Evolutionary conservation across 1,139 yeast species (phyloP).

Genomic region (Debaryomyces nepalensis): DNA sequence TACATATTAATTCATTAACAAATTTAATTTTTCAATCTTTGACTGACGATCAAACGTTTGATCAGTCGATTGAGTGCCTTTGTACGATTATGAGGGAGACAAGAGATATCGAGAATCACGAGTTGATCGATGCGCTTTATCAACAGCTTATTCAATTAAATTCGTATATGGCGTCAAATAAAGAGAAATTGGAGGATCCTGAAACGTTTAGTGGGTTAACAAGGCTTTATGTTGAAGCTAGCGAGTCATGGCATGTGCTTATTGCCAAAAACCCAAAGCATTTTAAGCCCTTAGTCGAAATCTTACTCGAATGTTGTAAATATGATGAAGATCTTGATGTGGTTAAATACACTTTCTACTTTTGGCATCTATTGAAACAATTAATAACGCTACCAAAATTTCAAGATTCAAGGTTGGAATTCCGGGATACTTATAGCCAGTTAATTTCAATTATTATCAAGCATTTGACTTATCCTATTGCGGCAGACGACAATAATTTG

Average conservation of each 20-base stretch:
- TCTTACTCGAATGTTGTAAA: constrained; percentile 63
- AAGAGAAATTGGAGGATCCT: constrained; percentile 58
- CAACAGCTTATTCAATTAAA: constrained; percentile 67
- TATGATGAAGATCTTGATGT: constrained; percentile 84
- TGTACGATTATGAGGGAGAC: constrained; percentile 82
- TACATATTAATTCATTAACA: constrained; percentile 65
- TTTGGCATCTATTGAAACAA: constrained; percentile 86
- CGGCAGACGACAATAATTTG: constrained; percentile 40
- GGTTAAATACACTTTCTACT: constrained; percentile 87
- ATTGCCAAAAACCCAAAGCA: constrained; percentile 74
- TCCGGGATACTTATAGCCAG: constrained; percentile 63
- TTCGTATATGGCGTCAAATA: constrained; percentile 44
- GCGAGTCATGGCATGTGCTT: constrained; percentile 92
- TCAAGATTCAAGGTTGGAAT: constrained; percentile 58
- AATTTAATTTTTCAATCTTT: constrained; percentile 72
- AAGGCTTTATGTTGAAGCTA: constrained; percentile 86
- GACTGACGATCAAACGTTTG: constrained; percentile 69
- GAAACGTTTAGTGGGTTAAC: constrained; percentile 76
- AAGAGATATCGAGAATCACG: constrained; percentile 66
- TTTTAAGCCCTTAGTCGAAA: constrained; percentile 77
- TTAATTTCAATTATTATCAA: constrained; percentile 69
- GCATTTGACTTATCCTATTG: constrained; percentile 78
- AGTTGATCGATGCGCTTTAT: constrained; percentile 68
- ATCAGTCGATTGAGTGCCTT: constrained; percentile 85
- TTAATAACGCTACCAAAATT: constrained; percentile 68